Percentiles rank a stretch among this genome's conserved stretches.
Conservation (phyloP, 768 basidiomycete genomes). For the Galerina sulciceps region DNA sequence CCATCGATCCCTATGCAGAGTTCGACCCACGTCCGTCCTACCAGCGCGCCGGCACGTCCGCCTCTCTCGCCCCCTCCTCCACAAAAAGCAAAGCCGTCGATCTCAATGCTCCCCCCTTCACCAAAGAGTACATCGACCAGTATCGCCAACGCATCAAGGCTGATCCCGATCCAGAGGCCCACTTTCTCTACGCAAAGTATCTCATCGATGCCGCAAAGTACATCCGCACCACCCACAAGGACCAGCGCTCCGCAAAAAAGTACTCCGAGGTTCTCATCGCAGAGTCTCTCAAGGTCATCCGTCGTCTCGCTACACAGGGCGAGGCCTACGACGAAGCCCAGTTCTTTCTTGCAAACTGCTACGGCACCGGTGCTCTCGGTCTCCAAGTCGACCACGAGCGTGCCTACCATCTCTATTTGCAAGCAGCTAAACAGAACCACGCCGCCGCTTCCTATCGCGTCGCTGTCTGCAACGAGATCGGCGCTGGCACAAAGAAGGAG, state of each 20-base stretch:
- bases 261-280: conserved; percentile 87
- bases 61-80: conserved; percentile 59
- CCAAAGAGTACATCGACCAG: conserved; percentile 96
- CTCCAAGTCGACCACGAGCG: conserved; percentile 96
- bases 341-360: conserved; percentile 97
- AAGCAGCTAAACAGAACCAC: conserved; percentile 97
- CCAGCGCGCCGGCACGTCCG: conserved; percentile 59
- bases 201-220: conserved; percentile 98
- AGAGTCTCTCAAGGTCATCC: conserved; percentile 91
- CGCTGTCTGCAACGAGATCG: conserved; percentile 98
- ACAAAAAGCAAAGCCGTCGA: conserved; percentile 83
- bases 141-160: conserved; percentile 97
- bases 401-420: conserved; percentile 95
- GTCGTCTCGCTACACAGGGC: conserved; percentile 90
- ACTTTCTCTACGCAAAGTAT: conserved; percentile 98
- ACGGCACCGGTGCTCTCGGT: conserved; percentile 95
- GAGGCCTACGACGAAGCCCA: conserved; percentile 95
- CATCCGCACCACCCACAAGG: conserved; percentile 72
- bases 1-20: conserved; percentile 42
- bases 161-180: conserved; percentile 97
- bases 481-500: conserved; percentile 92
- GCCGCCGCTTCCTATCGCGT: conserved; percentile 94
- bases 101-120: conserved; percentile 83
- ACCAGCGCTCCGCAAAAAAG: conserved; percentile 85
- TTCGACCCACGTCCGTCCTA: conserved; percentile 62